phyloP scores from a whole-genome alignment of 2,329 filamentous ascomycete genomes.

The Helicocarpus griseus region DNA sequence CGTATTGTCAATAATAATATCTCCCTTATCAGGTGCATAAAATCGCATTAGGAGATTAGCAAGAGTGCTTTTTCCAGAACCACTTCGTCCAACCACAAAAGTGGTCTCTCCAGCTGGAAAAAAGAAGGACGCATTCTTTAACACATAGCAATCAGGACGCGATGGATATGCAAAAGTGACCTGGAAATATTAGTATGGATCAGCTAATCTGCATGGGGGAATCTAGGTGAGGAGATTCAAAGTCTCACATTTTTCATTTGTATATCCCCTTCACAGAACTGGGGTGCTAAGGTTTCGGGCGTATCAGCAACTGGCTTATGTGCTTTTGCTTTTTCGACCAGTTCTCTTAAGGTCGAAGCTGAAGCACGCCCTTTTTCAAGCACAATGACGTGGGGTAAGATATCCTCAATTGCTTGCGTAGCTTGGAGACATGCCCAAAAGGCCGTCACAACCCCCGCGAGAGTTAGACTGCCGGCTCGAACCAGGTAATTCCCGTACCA shows the following conservation, averaged over 20 bases:
- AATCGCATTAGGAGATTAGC: conserved; percentile 70
- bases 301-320: conserved; percentile 18
- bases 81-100: conserved; percentile 77
- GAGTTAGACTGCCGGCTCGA: conserved; percentile 43
- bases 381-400: conserved; percentile 67
- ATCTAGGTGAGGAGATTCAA: conserved; percentile 21
- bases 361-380: conserved; percentile 72
- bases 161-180: conserved; percentile 76
- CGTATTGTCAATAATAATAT: conserved; percentile 59
- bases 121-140: conserved; percentile 54
- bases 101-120: conserved; percentile 65
- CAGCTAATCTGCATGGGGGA: background rate
- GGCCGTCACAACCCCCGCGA: conserved; percentile 66
- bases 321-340: conserved; percentile 26
- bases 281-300: conserved; percentile 22
- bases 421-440: conserved; percentile 76
- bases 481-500: conserved; percentile 74
- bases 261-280: conserved; percentile 55
- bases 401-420: conserved; percentile 61
- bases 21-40: conserved; percentile 57
- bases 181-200: conserved; percentile 33
- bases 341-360: conserved; percentile 49
- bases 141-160: conserved; percentile 49
- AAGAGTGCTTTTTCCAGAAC: conserved; percentile 86
- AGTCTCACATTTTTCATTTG: conserved; percentile 52